Percentiles rank a stretch among this genome's conserved stretches.
Evolutionary conservation across 2,329 filamentous ascomycete species (phyloP).

Genomic region (Colletotrichum tanaceti): DNA sequence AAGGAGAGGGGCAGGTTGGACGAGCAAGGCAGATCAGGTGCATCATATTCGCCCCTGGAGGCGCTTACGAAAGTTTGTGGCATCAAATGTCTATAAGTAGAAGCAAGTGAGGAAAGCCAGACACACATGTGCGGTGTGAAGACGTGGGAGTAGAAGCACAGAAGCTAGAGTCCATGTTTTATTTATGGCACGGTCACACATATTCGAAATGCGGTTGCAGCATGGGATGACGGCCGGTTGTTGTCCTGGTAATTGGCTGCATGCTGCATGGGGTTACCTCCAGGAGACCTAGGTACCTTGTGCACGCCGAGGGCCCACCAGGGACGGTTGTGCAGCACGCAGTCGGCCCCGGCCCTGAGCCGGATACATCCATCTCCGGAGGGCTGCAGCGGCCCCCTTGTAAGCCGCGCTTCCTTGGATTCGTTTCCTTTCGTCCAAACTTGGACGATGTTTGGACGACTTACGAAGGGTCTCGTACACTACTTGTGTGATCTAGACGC

Average conservation of each 20-base stretch:
- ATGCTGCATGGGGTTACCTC: neutral
- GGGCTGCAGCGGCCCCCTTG: slow-evolving; percentile 18
- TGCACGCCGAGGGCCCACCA: too few relatives aligned
- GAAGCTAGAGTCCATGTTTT: neutral
- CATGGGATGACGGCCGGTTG: slow-evolving; percentile 2
- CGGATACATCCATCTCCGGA: slow-evolving; percentile 33
- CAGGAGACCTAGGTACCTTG: too few relatives aligned
- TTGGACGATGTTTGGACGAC: neutral
- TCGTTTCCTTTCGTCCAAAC: slow-evolving; percentile 22
- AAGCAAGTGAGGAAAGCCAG: neutral
- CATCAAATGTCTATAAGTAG: slow-evolving; percentile 21
- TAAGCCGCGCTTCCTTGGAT: neutral
- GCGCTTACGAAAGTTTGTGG: neutral
- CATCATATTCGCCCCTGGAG: neutral
- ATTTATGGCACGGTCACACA: too few relatives aligned
- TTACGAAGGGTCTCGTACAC: neutral
- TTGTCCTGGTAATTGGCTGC: slow-evolving; percentile 5
- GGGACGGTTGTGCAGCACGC: too few relatives aligned
- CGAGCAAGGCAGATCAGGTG: neutral
- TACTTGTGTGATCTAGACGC: neutral
- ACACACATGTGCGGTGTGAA: slow-evolving; percentile 6
- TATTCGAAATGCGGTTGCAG: neutral
- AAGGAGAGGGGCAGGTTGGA: neutral
- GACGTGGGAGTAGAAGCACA: neutral
- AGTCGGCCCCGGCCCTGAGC: slow-evolving; percentile 13